Conservation (phyloP, 202 grass and related monocot genomes). For the Zoysia matrella region DNA sequence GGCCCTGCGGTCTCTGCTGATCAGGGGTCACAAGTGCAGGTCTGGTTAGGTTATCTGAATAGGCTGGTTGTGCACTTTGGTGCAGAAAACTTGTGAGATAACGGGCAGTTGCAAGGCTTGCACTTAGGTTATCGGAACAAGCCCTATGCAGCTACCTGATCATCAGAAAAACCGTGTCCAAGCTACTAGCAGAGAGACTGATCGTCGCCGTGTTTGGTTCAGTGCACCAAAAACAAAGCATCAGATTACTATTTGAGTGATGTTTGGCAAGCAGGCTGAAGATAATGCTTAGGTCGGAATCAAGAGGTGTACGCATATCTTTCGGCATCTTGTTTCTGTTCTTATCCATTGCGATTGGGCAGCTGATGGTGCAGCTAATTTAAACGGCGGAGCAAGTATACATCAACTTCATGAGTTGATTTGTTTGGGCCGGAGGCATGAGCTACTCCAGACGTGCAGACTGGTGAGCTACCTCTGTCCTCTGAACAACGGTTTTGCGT, state of each 20-base stretch:
- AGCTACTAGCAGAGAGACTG: background rate
- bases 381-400: conserved; percentile 32
- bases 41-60: conserved; percentile 27
- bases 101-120: conserved; percentile 7
- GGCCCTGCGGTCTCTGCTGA: background rate
- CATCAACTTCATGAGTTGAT: conserved; percentile 17
- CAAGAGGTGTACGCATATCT: background rate
- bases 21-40: background rate
- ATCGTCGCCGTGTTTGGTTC: conserved; percentile 13
- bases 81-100: background rate
- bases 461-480: conserved; percentile 39
- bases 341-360: conserved; percentile 31
- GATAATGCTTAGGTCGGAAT: conserved; percentile 11
- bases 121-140: background rate
- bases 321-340: conserved; percentile 7
- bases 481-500: conserved; percentile 5
- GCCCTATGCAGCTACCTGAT: no score
- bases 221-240: background rate
- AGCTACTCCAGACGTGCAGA: background rate
- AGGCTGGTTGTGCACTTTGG: background rate
- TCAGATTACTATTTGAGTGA: background rate
- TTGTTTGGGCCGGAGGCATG: no score
- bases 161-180: no score
- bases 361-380: background rate
- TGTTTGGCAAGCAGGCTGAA: background rate